phyloP scores from a whole-genome alignment of 805 yeast genomes.

The Hanseniaspora hatyaiensis region DNA sequence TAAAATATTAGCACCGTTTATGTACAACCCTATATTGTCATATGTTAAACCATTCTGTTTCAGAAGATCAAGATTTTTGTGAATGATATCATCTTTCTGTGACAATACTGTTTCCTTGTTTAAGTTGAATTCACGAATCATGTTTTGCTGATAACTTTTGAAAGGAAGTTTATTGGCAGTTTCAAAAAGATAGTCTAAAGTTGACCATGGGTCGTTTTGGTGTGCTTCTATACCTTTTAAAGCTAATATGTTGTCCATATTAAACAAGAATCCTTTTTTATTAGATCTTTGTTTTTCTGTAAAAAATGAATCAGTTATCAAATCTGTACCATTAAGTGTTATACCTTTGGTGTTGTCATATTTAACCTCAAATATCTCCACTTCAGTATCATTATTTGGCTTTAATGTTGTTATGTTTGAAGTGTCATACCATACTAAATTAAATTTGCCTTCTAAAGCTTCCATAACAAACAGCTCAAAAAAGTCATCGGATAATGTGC shows the following conservation, averaged over 20 bases:
- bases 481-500: conserved; percentile 3
- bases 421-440: conserved; percentile 14
- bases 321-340: conserved; percentile 32
- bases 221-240: conserved; percentile 32
- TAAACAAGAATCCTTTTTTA: conserved; percentile 38
- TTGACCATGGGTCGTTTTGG: conserved; percentile 28
- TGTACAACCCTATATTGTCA: conserved; percentile 26
- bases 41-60: conserved; percentile 25
- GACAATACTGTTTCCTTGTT: conserved; percentile 11
- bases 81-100: conserved; percentile 15
- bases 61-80: conserved; percentile 18
- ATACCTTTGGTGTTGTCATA: conserved; percentile 25
- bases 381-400: conserved; percentile 24
- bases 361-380: conserved; percentile 22
- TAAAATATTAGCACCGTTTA: conserved; percentile 28
- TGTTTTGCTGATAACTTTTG: conserved; percentile 7
- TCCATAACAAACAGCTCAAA: conserved; percentile 14
- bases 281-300: conserved; percentile 18
- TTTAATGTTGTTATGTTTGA: neutral
- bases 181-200: conserved; percentile 28
- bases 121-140: neutral
- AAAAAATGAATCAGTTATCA: conserved; percentile 12
- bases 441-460: conserved; percentile 14
- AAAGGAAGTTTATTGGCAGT: conserved; percentile 35
- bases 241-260: conserved; percentile 24